Evolutionary conservation across 148 eudicot genomes (phyloP), one percentile per base, ranked within the genome.

Genomic region (Polygonum aviculare): DNA sequence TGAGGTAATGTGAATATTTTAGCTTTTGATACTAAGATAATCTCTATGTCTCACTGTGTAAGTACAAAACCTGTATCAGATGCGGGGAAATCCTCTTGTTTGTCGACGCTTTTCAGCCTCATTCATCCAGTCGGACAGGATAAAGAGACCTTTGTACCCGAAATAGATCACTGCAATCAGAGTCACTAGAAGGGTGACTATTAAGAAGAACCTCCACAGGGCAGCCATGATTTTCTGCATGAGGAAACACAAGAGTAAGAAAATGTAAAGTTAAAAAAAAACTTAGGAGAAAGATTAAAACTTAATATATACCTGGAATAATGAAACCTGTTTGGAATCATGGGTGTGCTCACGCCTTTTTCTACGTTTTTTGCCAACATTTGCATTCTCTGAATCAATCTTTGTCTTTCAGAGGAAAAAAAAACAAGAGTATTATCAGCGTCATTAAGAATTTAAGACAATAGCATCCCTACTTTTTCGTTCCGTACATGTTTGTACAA

Each of bases 51-150:
- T 60, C 38, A 26, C 67, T 22, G 38, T 15, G 31, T 60, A 57
- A n/a, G 67, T 59, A 62, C 12, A 3, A 63, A 7, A 12, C 18
- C 69, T 1, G 1, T 3, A 67, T 83, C 79, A 89, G 52, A 82
- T 57, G 76, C 87, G 70, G 44, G 81, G 76, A 72, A 81, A 78
- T 81, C 89, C 83, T 77, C 76, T 84, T 79, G 84, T 85, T 73
- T 81, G 85, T 78, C 87, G 84, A 38, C 83, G 93, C 76, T 75
- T 76, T 81, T 95, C 98, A 45, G 83, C 78, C 80, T 91, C 86
- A 63, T 95, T 90, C 99, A 95, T 95, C 96, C 96, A 88, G 77
- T 92, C 97, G 39, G 84, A 80, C 41, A 95, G 85, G 84, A 85
- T 73, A 72, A 92, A 59, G 48, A 95, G 91, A 63, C 96, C 97